Evolutionary conservation across 805 yeast species (phyloP), one percentile per base, ranked within the genome.

Genomic region (Wickerhamiella lipophila): DNA sequence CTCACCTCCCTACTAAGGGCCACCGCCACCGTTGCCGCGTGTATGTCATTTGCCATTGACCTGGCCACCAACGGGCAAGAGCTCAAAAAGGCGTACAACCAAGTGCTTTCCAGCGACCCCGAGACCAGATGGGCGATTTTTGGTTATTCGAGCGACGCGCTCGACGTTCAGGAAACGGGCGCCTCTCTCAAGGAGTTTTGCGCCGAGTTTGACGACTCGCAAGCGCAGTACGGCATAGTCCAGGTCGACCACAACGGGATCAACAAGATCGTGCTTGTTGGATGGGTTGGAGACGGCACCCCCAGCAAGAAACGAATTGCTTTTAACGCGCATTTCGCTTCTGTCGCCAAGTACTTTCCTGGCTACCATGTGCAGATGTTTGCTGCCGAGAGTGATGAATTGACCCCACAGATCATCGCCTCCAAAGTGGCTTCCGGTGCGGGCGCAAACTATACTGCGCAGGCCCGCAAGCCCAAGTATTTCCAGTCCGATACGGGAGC

Each of bases 281-380:
- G 96, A 46, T 89, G 96, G 96, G 69, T 66, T 41, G 98, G 98
- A 6, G 97, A 92, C 64, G 84, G 89, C 50, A 88, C 95, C 19
- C 94, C 96, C 19, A 68, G 64, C 47, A 63, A 65, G 35, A 61
- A 62, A 43, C 66, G 70, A 52, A 69, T 70, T n/a, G 64, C 64
- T 47, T 69, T 69, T 60, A 66, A 63, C 53, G 61, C 72, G 18
- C 72, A 69, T 54, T 63, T 65, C 51, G 56, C 65, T 16, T 50
- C 68, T 1, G 68, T 69, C 13, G 64, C 72, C 12, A 60, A 60
- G 47, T 57, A 63, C 51, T 64, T 69, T 54, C 62, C 60, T 34
- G 94, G 95, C 42, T 92, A 89, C 67, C 98, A 92, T 63, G 88
- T 92, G 49, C 96, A 92, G 66, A 79, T 92, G 55, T 87, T 96